These are phyloP conservation scores for Yarrowia sp. DNA, from an alignment of 805 yeast genomes.

Conservation along the genomic window DNA sequence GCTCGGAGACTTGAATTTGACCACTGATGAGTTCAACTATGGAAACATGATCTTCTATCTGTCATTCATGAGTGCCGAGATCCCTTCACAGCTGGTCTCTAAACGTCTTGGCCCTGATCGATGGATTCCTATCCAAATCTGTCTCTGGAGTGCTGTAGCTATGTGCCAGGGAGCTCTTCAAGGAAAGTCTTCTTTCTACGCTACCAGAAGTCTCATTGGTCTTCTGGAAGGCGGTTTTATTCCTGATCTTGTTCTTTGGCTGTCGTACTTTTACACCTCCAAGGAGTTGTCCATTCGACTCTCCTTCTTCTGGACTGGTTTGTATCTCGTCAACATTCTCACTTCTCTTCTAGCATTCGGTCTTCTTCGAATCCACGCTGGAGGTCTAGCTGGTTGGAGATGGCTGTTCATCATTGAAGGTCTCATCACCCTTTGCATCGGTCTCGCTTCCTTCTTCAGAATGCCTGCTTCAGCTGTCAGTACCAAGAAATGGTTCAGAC, in stretches of 20 bases:
- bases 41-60: conserved; percentile 65
- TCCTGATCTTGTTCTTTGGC: conserved; percentile 67
- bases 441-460: conserved; percentile 52
- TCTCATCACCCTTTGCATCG: conserved; percentile 46
- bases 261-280: conserved; percentile 69
- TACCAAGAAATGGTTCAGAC: conserved; percentile 58
- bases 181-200: conserved; percentile 55
- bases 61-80: conserved; percentile 65
- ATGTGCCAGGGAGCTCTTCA: conserved; percentile 58
- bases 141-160: conserved; percentile 64
- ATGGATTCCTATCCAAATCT: conserved; percentile 68
- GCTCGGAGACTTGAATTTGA: conserved; percentile 58
- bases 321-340: conserved; percentile 56
- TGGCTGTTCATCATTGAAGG: conserved; percentile 43
- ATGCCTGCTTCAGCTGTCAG: conserved; percentile 65
- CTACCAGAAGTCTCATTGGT: conserved; percentile 61
- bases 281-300: conserved; percentile 64
- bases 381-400: conserved; percentile 53
- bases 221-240: conserved; percentile 72
- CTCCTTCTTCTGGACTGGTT: conserved; percentile 65
- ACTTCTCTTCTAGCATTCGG: conserved; percentile 63
- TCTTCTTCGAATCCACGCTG: conserved; percentile 61
- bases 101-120: conserved; percentile 68
- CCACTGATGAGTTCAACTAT: conserved; percentile 63
- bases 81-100: conserved; percentile 71